Evolutionary conservation across 2,329 filamentous ascomycete genomes (phyloP).

Genomic region (Arthrobotrys iridis): DNA sequence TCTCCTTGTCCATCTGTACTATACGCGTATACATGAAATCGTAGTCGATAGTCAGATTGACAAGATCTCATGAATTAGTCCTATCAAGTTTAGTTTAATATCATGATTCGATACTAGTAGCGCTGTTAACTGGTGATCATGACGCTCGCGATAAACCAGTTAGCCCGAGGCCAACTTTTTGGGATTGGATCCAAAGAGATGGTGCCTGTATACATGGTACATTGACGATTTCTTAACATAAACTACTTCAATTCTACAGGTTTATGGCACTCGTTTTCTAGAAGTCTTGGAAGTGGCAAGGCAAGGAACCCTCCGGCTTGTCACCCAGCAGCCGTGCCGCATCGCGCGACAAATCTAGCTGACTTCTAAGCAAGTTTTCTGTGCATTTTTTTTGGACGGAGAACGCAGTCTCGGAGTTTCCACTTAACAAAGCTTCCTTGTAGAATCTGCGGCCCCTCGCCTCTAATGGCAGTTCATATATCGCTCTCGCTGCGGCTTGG

Average conservation of each 20-base stretch:
- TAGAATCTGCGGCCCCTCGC: conserved; percentile 25
- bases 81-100: no score
- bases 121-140: no score
- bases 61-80: no score
- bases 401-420: not conserved
- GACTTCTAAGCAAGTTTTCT: not conserved
- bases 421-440: not conserved
- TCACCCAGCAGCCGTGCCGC: not conserved
- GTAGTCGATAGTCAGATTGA: no score
- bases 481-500: conserved; percentile 24
- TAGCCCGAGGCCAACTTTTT: no score
- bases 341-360: not conserved
- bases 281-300: conserved; percentile 15
- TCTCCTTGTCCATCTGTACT: no score
- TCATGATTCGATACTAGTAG: no score
- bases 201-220: not conserved
- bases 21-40: no score
- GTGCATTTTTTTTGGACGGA: not conserved
- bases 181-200: not conserved
- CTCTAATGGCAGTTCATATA: conserved; percentile 39
- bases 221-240: not conserved
- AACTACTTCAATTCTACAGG: no score
- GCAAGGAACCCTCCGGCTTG: not conserved
- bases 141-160: no score
- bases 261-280: not conserved